Conservation (phyloP, 176 grass and related monocot genomes). For the Puya raimondii region DNA sequence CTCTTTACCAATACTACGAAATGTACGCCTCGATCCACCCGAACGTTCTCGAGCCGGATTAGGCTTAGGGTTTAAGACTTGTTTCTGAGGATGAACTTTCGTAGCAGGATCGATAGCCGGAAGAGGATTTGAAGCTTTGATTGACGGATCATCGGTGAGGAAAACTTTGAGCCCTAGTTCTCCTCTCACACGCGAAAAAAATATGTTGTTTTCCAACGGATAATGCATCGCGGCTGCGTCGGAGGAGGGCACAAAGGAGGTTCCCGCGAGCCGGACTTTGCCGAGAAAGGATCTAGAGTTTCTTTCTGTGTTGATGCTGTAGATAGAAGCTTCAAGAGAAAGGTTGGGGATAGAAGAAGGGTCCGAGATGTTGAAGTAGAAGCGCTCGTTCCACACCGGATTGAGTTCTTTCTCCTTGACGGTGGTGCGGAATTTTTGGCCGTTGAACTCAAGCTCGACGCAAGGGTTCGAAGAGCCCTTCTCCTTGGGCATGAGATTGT, state of each 20-base stretch:
- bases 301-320: slow-evolving; percentile 18
- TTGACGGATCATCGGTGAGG: slow-evolving; percentile 14
- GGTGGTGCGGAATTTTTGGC: slow-evolving; percentile 25
- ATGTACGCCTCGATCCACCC: neutral
- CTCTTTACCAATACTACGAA: slow-evolving; percentile 12
- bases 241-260: slow-evolving; percentile 69
- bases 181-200: slow-evolving; percentile 84
- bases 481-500: slow-evolving; percentile 90
- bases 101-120: slow-evolving; percentile 54
- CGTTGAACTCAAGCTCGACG: slow-evolving; percentile 41
- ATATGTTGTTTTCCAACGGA: slow-evolving; percentile 77
- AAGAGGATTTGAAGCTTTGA: slow-evolving; percentile 78
- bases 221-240: slow-evolving; percentile 77
- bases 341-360: slow-evolving; percentile 5
- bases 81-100: slow-evolving; percentile 33
- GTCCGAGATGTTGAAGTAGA: slow-evolving; percentile 27
- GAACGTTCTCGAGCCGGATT: neutral
- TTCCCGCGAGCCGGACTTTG: slow-evolving; percentile 84
- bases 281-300: slow-evolving; percentile 61
- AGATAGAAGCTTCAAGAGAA: slow-evolving; percentile 16
- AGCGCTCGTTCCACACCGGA: slow-evolving; percentile 29
- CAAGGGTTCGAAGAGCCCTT: slow-evolving; percentile 69
- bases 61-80: neutral
- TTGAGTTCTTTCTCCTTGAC: slow-evolving; percentile 47
- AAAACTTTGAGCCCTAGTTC: slow-evolving; percentile 28